Evolutionary conservation across 75 land plant species (phyloP).

Genomic region (Pseudotsuga menziesii): DNA sequence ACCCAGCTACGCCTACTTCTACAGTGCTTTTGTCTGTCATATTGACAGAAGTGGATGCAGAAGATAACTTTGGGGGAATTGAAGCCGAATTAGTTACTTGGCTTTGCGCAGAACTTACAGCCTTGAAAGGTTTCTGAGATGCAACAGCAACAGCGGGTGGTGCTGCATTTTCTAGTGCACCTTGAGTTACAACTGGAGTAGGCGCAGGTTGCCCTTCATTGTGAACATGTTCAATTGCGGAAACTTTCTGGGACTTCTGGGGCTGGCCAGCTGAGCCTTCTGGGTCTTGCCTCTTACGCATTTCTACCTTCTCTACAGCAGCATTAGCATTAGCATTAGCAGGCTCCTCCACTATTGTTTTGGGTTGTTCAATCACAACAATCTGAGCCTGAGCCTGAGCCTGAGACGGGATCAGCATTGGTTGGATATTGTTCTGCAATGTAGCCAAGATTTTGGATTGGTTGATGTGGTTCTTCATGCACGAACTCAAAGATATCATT

Average conservation of each 20-base stretch:
- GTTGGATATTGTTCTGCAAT: neutral
- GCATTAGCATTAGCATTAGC: too few species aligned
- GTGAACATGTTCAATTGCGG: conserved; percentile 10
- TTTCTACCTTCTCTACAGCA: conserved; percentile 10
- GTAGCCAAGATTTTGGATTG: neutral
- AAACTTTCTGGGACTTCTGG: conserved; percentile 4
- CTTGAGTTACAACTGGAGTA: conserved; percentile 15
- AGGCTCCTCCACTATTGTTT: neutral
- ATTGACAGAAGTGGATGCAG: too few species aligned
- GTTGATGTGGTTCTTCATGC: conserved; percentile 25
- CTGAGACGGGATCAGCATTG: conserved; percentile 6
- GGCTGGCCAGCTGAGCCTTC: neutral
- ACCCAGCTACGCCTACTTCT: too few species aligned
- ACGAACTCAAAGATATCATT: conserved; percentile 55
- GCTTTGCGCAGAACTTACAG: too few species aligned
- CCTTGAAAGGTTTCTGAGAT: too few species aligned
- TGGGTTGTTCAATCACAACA: neutral
- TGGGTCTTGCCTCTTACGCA: neutral
- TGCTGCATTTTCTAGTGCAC: conserved; percentile 52
- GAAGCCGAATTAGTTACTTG: too few species aligned
- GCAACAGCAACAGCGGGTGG: too few species aligned
- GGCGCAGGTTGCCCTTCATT: conserved; percentile 10
- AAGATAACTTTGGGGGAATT: too few species aligned
- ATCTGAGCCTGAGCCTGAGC: neutral
- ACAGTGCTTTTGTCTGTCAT: too few species aligned